Base-by-base conservation (phyloP, 805 yeast genomes). In the Kodamaea restingae region DNA sequence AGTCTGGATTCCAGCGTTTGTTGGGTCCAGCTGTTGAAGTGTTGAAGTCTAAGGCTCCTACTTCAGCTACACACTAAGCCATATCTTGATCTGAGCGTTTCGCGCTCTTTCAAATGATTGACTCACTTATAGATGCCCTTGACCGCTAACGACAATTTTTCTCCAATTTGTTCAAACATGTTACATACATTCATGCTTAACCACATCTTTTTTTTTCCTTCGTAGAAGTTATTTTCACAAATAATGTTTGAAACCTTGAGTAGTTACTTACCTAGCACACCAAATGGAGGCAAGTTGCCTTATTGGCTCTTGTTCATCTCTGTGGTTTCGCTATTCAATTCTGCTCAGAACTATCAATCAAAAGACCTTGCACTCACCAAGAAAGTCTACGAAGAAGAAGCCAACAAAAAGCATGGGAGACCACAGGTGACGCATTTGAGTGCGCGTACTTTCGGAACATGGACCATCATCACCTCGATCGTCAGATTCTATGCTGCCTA, bases 361-460 rank as follows among this genome's bases (percentile, higher is more conserved):
- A 57, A 56, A 35, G 93, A 88, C 32, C 70, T 84, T 20, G 70
- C 73, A 20, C 72, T 93, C 39, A 85, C 96, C 2, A 78, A 84
- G 49, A 73, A 80, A 47, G 97, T 93, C 6, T 93, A 93, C 58
- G 82, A 75, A 24, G 40, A 40, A 14, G 49, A 46, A 22, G 42
- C 45, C 28, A 34, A 45, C 54, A 58, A 40, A 12, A 39, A 46
- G 9, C 61, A 62, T 12, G 53, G 56, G 6, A 45, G 53, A 3
- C 46, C 55, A 7, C 67, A 66, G 39, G 67, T 68, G 9, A 65
- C 71, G 4, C 60, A 66, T 10, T 70, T 93, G 48, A 80, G 93
- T 50, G 96, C 96, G n/a, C 77, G 98, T 53, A 91, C 98, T 0
- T 93, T 93, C 60, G 98, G 98, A 24, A 93, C 98, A 0, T 93